Conservation (phyloP, 148 eudicot species). For the Fagopyrum homotropicum region DNA sequence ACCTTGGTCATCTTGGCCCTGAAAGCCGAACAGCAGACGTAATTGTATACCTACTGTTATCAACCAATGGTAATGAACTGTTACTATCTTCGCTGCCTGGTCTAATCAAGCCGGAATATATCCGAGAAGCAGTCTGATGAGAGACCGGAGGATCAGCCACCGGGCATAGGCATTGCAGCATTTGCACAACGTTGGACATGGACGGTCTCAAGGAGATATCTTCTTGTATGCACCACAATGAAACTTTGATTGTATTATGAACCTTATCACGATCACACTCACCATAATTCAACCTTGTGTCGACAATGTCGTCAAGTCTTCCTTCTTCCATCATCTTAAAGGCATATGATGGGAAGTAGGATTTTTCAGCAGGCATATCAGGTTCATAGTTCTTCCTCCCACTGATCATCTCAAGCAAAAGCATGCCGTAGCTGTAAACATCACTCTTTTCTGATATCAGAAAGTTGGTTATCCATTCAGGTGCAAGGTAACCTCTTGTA, state of each 20-base stretch:
- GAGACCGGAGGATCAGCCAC: slow-evolving; percentile 76
- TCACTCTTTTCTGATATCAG: slow-evolving; percentile 97
- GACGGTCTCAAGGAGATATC: slow-evolving; percentile 74
- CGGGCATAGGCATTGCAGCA: slow-evolving; percentile 74
- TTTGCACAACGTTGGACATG: slow-evolving; percentile 86
- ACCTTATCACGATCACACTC: slow-evolving; percentile 53
- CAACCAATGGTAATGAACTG: neutral
- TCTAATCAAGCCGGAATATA: slow-evolving; percentile 49
- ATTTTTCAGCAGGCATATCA: slow-evolving; percentile 50
- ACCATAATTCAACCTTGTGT: slow-evolving; percentile 36
- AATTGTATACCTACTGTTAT: neutral
- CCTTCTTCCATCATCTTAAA: slow-evolving; percentile 95
- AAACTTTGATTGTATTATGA: slow-evolving; percentile 54
- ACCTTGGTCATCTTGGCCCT: slow-evolving; percentile 14
- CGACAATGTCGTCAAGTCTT: slow-evolving; percentile 53
- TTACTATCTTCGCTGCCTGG: slow-evolving; percentile 34
- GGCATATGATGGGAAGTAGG: slow-evolving; percentile 80
- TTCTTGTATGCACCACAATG: slow-evolving; percentile 96
- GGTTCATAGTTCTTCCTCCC: slow-evolving; percentile 87
- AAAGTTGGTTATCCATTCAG: slow-evolving; percentile 92
- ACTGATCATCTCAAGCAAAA: slow-evolving; percentile 80
- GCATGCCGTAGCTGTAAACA: slow-evolving; percentile 96
- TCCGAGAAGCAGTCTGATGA: slow-evolving; percentile 53
- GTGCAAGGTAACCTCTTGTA: slow-evolving; percentile 91
- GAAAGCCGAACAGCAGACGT: slow-evolving; percentile 10